phyloP scores from a whole-genome alignment of 2,329 filamentous ascomycete genomes.

The Elsinoe arachidis region DNA sequence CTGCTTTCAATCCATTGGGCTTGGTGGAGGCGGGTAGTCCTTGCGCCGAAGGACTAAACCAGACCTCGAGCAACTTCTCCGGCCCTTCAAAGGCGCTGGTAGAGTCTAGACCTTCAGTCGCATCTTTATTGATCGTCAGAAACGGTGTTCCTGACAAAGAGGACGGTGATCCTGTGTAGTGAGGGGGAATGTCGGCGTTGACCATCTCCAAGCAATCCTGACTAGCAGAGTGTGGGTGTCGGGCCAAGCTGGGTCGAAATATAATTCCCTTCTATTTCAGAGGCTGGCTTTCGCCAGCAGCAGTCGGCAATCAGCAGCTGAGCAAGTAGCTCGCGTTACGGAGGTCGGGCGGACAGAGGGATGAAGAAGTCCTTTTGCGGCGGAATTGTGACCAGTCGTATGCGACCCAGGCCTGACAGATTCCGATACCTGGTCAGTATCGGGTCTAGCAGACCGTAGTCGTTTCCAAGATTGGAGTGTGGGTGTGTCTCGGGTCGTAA shows the following conservation, averaged over 20 bases:
- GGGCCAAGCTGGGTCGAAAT: conserved; percentile 22
- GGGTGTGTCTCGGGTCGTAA: background rate
- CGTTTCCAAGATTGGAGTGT: background rate
- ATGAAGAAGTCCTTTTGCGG: conserved; percentile 73
- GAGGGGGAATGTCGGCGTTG: conserved; percentile 66
- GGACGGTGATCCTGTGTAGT: conserved; percentile 70
- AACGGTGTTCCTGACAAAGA: conserved; percentile 70
- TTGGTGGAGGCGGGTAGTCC: conserved; percentile 62
- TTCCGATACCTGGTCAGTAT: conserved; percentile 81
- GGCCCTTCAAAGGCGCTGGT: conserved; percentile 96
- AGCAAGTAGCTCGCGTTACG: conserved; percentile 74
- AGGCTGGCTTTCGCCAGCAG: conserved; percentile 85
- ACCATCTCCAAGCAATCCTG: conserved; percentile 58
- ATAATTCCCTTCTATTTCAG: conserved; percentile 41
- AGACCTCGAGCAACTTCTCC: conserved; percentile 96
- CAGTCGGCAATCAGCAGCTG: conserved; percentile 44
- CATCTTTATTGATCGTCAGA: conserved; percentile 93
- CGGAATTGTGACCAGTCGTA: conserved; percentile 73
- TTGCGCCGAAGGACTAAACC: conserved; percentile 78
- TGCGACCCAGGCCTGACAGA: conserved; percentile 57
- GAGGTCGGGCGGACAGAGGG: conserved; percentile 74
- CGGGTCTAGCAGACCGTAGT: conserved; percentile 59
- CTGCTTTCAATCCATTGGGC: conserved; percentile 74
- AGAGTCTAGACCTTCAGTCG: conserved; percentile 85
- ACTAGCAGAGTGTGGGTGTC: conserved; percentile 5